Base-by-base conservation (phyloP, 2,329 filamentous ascomycete species). In the Fusarium sublunatum region DNA sequence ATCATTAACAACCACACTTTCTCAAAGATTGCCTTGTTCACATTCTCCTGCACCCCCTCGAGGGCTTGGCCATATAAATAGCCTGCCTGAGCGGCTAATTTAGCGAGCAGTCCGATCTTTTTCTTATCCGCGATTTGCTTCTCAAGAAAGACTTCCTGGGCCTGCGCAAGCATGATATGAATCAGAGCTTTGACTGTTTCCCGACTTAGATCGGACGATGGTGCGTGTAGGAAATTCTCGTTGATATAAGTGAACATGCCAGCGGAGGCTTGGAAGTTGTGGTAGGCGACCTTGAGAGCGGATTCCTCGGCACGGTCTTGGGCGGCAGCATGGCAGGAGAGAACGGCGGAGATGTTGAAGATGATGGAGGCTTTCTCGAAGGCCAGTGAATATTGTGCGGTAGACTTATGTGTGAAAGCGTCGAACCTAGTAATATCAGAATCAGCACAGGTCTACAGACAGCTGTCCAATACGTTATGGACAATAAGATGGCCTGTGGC, bases 211-310 rank as follows among this genome's bases (percentile, higher is more conserved):
- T 99, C 95, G n/a, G 92, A 93, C 8, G 93, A 97, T 1, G 96
- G 95, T 2, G 95, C 95, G 72, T 99, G 95, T 32, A 99, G 82
- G 75, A 99, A 99, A 79, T 99, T 99, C 79, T 99, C 95, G 78
- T 99, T 99, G 81, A 99, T 99, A 73, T 99, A 99, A 49, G 94
- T 98, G 77, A 98, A 99, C 95, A 99, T 99, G 80, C 95, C 95
- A 9, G 95, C 95, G 7, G 94, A 93, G 36, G 95, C 95, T 77
- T 99, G 95, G 80, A 98, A 98, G 19, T 93, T 97, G 77, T 99
- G 94, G 75, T 98, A 99, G 15, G 95, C 92, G 12, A 93, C 94
- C 80, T 99, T 99, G 74, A 98, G 86, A 31, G 94, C 94, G 6
- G 91, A 86, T 73, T 99, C 95, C 74, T 98, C 93, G 64, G 91